Evolutionary conservation across 2,329 filamentous ascomycete species (phyloP).

Genomic region (Diplocarpon mali): DNA sequence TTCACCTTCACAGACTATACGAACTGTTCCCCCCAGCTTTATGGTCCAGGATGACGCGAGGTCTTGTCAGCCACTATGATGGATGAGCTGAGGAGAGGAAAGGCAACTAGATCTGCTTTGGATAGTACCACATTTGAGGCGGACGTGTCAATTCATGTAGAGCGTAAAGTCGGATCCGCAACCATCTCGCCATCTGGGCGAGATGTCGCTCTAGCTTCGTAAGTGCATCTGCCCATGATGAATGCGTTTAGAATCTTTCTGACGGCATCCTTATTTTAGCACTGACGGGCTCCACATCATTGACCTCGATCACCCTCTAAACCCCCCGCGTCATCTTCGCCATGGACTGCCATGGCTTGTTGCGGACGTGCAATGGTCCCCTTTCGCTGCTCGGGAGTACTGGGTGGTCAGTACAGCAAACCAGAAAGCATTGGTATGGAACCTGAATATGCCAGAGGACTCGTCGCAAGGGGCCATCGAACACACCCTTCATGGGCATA

Average conservation of each 20-base stretch:
- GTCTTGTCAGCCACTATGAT: conserved; percentile 14
- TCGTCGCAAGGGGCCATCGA: conserved; percentile 63
- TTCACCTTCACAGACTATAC: background rate
- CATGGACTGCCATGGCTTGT: conserved; percentile 90
- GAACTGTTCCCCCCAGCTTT: background rate
- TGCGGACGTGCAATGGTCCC: conserved; percentile 94
- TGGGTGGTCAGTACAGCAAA: conserved; percentile 95
- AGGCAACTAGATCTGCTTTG: conserved; percentile 55
- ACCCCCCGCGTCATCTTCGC: conserved; percentile 71
- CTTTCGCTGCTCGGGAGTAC: conserved; percentile 77
- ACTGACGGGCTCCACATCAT: conserved; percentile 85
- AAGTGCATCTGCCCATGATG: conserved; percentile 18
- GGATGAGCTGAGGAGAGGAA: conserved; percentile 39
- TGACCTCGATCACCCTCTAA: conserved; percentile 82
- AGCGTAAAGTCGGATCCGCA: conserved; percentile 65
- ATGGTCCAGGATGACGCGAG: conserved; percentile 15
- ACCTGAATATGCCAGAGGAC: conserved; percentile 62
- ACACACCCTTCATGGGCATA: conserved; percentile 76
- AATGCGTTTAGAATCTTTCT: background rate
- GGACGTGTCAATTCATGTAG: conserved; percentile 74
- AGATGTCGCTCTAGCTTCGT: conserved; percentile 81
- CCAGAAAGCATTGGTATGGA: conserved; percentile 90
- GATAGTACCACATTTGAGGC: conserved; percentile 83
- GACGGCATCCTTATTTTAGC: conserved; percentile 13
- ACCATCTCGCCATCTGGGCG: conserved; percentile 86